Conservation (phyloP, 2,329 filamentous ascomycete species). For the Curvularia sp. region DNA sequence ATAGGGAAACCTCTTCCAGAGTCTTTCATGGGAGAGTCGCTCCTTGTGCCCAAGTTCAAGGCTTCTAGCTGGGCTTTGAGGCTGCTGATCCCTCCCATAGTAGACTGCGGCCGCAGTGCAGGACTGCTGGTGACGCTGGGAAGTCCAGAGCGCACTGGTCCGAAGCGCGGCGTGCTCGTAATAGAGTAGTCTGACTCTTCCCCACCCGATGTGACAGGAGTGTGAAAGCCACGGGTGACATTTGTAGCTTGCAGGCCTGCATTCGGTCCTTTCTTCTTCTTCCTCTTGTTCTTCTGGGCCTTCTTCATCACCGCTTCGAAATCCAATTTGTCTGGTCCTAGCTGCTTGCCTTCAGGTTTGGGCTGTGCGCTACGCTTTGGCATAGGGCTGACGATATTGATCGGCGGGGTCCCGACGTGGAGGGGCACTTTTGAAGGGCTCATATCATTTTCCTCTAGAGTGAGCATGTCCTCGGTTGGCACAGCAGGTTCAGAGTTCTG, state of each 20-base stretch:
- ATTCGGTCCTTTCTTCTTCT: conserved; percentile 47
- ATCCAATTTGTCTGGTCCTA: conserved; percentile 48
- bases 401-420: conserved; percentile 47
- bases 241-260: conserved; percentile 40
- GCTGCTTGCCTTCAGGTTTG: conserved; percentile 31
- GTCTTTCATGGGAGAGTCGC: conserved; percentile 62
- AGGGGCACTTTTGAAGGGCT: conserved; percentile 30
- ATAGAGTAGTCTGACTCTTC: conserved; percentile 62
- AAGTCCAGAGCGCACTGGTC: conserved; percentile 54
- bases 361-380: conserved; percentile 40
- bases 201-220: conserved; percentile 60
- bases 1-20: conserved; percentile 54
- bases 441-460: conserved; percentile 36
- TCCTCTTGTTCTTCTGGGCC: conserved; percentile 50
- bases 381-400: conserved; percentile 45
- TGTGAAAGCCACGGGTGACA: conserved; percentile 59
- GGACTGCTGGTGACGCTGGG: conserved; percentile 61
- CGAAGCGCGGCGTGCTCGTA: conserved; percentile 53
- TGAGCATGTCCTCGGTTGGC: conserved; percentile 29
- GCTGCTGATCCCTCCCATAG: conserved; percentile 76
- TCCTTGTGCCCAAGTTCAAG: conserved; percentile 69
- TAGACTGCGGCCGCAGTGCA: conserved; percentile 59
- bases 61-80: conserved; percentile 83
- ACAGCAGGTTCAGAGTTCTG: conserved; percentile 12
- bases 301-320: conserved; percentile 49